Evolutionary conservation across 768 basidiomycete genomes (phyloP).

Genomic region (Suillus brevipes): DNA sequence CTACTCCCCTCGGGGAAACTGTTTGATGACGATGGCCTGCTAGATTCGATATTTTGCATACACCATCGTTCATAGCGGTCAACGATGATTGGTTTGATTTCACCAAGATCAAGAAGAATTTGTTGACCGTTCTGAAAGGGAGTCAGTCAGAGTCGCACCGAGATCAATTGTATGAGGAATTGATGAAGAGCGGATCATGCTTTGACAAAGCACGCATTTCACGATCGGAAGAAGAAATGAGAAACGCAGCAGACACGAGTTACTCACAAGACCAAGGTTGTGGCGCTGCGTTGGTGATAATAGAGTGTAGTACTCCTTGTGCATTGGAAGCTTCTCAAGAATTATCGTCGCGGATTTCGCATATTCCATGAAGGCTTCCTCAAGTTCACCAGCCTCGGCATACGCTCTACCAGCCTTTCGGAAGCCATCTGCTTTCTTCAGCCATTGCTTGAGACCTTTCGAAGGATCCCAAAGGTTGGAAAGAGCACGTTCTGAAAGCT

Average conservation of each 20-base stretch:
- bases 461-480: conserved; percentile 56
- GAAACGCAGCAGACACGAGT: neutral
- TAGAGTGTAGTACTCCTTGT: conserved; percentile 60
- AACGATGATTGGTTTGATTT: conserved; percentile 64
- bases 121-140: conserved; percentile 67
- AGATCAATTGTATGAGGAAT: conserved; percentile 2
- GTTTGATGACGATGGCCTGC: conserved; percentile 18
- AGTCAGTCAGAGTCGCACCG: conserved; percentile 15
- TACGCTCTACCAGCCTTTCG: conserved; percentile 54
- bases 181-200: neutral
- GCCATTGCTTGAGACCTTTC: conserved; percentile 62
- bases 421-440: conserved; percentile 63
- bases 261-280: conserved; percentile 69
- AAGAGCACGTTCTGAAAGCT: conserved; percentile 64
- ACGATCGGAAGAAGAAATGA: conserved; percentile 10
- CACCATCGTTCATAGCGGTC: conserved; percentile 65
- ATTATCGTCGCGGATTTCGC: conserved; percentile 78
- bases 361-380: conserved; percentile 69
- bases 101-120: conserved; percentile 64
- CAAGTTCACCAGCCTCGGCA: conserved; percentile 54
- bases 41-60: conserved; percentile 39
- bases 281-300: conserved; percentile 59
- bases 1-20: conserved; percentile 13
- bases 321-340: conserved; percentile 74
- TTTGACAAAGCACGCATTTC: conserved; percentile 3